Base-by-base conservation (phyloP, 2,329 filamentous ascomycete species). In the Diaporthe sp. region DNA sequence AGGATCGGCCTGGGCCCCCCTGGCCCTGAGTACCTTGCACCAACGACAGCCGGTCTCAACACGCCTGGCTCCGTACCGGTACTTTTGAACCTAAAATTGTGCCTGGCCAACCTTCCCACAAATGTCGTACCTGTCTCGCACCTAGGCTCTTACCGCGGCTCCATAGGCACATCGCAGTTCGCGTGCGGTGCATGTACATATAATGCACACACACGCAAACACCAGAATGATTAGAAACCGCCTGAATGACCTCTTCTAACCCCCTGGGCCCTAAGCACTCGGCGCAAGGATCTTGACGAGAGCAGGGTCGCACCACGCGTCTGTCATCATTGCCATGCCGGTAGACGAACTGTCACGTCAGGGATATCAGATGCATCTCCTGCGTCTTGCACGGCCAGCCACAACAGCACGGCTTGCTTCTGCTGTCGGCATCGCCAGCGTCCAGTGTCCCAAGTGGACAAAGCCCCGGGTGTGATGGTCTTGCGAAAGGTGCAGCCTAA, bases 401-500 rank as follows among this genome's bases (percentile, higher is more conserved):
- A 63, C 58, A 55, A 55, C 34, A 55, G 49, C n/a, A 57, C 42
- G 31, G n/a, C 34, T 73, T 73, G 71, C 71, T 65, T 73, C 61
- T 65, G 42, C 34, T 53, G 49, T 70, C 47, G 65, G 34, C 49
- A 25, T 31, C 34, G n/a, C 47, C 53, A 71, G 68, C 42, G 25
- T 58, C 58, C 58, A 63, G 58, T 65, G 47, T 76, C 47, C 31
- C 72, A 63, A 47, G 65, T 51, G 44, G 49, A 61, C 17, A 25
- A 75, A 71, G 42, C 57, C 73, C 34, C 55, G 13, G 34, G 17
- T 61, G 76, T 77, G 76, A 77, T 77, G 76, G 57, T 42, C 58
- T 51, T 57, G 71, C 71, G 70, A 25, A 65, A 47, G 73, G 58
- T 77, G 76, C 73, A 77, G 63, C 42, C 53, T 55, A 73, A 77